Evolutionary conservation across 805 yeast genomes (phyloP), one percentile per base, ranked within the genome.

Genomic region (Candida multigemmis): DNA sequence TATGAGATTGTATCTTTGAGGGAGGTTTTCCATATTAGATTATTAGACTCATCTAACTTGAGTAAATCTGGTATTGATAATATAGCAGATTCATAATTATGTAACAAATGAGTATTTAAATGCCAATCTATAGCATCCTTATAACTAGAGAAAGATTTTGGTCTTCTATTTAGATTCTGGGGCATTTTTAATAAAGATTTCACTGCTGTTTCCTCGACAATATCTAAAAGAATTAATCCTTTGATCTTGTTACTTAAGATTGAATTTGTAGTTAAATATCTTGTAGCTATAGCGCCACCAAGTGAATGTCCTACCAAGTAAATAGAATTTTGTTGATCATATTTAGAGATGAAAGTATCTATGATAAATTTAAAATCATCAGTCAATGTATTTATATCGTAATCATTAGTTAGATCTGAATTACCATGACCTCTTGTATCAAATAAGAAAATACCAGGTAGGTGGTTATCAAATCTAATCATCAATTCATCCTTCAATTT

Each of bases 161-260:
- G 97, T 22, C 91, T 59, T n/a, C 60, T 58, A 3, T 54, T 44
- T 7, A 91, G 59, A 34, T 82, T 82, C n/a, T 48, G 40, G 6
- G 74, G 68, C 83, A 91, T 87, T 4, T 73, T 60, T 3, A 46
- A 42, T 5, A 91, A 56, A 0, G 95, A 75, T 20, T 68, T 65
- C 2, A 80, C 63, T 0, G 97, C 96, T 0, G 91, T 78, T 33
- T 87, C 97, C 46, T 91, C 98, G 1, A 91, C 96, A 3, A 91
- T 91, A 50, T 91, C 99, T 11, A 91, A 54, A 63, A 87, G 74
- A 0, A 72, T 68, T 3, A 91, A 52, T 0, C 97, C 98, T 19
- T 68, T 62, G 2, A 82, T 46, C 4, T 40, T 41, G 44, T 12
- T 48, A 23, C 18, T 28, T 12, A 6, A 17, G 13, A 53, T 36